Base-by-base conservation (phyloP, 1,284 basidiomycete species). In the Cryptococcus hybrid region DNA sequence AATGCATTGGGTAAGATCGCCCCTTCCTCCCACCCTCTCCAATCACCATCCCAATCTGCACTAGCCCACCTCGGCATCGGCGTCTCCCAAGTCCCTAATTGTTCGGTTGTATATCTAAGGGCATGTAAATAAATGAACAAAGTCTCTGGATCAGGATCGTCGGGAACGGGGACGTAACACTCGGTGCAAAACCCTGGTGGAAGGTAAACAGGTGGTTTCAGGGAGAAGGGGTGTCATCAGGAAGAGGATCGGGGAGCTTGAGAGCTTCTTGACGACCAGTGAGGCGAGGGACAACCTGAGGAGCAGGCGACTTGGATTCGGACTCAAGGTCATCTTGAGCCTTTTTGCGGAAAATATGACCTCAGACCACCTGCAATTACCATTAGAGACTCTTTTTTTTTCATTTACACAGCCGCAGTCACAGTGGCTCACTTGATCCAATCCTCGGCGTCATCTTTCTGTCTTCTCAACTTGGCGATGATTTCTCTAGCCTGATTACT, bases 81-180 rank as follows among this genome's bases (percentile, higher is more conserved):
- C 46, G 77, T 79, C 56, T 73, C 67, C 70, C 74, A 79, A 24
- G 66, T 66, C 0, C 78, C 78, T 12, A 77, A 61, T 36, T 61
- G 62, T 47, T 75, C 68, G n/a, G 77, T 78, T 54, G 87, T 88
- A 76, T 92, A 96, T 66, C 85, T 82, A 67, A 90, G 78, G 9
- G 93, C 93, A 72, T 97, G 93, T 66, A 97, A 79, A 79, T 93
- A 97, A 64, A 97, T 97, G 76, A 92, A 96, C 57, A 96, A 79
- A 59, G 85, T 86, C 74, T 93, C 90, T 2, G 92, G 91, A 69
- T 85, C 86, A 1, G 93, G 93, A 76, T 97, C 93, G 7, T 91
- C 90, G 54, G 92, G 86, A 7, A 96, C 78, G 12, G 93, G 93
- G 36, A 94, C 81, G 75, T 89, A 95, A 73, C 93, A 97, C 69